Percentiles rank a stretch among this genome's conserved stretches.
phyloP scores from a whole-genome alignment of 345 rosid species.

The Clausena lansium region DNA sequence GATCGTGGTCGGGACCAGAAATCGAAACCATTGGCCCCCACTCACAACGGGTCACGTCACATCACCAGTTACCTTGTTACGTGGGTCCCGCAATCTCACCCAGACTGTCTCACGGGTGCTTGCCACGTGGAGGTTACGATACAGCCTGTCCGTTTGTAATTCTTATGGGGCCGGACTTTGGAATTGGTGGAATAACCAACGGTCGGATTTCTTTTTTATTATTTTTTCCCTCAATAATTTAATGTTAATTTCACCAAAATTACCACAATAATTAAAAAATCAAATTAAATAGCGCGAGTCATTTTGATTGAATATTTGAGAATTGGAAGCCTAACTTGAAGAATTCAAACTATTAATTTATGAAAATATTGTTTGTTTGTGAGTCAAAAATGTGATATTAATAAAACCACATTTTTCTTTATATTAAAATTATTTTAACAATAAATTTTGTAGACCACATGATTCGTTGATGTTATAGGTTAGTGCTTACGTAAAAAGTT shows the following conservation, averaged over 20 bases:
- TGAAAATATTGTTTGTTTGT: too few species aligned
- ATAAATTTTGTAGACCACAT: too few species aligned
- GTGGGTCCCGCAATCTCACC: neutral
- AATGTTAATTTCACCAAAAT: neutral
- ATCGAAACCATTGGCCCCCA: slow-evolving; percentile 6
- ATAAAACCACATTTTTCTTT: too few species aligned
- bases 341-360: too few species aligned
- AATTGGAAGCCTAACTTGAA: too few species aligned
- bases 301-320: too few species aligned
- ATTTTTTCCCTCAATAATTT: neutral
- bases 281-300: too few species aligned
- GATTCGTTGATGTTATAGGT: too few species aligned
- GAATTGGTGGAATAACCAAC: neutral
- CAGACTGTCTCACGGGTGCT: slow-evolving; percentile 3
- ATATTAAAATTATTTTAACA: too few species aligned
- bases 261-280: too few species aligned
- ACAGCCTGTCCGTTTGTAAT: neutral
- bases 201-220: neutral
- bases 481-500: too few species aligned
- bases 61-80: neutral
- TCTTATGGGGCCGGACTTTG: neutral
- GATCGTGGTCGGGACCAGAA: slow-evolving; percentile 28
- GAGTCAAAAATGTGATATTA: too few species aligned
- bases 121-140: neutral
- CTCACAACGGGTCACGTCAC: slow-evolving; percentile 5